phyloP scores from a whole-genome alignment of 148 eudicot species.

The Rhododendron griersonianum region DNA sequence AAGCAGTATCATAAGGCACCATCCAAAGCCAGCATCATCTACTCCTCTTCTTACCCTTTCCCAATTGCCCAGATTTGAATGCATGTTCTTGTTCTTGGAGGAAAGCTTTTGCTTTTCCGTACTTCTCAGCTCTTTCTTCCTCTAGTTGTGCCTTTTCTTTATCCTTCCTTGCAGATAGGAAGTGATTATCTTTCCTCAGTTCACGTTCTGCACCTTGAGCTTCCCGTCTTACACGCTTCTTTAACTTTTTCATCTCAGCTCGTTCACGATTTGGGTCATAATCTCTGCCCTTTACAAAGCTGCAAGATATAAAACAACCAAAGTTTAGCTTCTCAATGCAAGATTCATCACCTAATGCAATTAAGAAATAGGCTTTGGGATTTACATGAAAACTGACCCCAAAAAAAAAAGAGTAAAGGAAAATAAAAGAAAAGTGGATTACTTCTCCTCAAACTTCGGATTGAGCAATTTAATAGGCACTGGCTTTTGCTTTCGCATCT shows the following conservation, averaged over 20 bases:
- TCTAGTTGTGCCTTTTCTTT: constrained; percentile 46
- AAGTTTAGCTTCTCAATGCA: neutral
- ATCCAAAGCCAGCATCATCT: constrained; percentile 21
- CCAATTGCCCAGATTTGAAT: constrained; percentile 88
- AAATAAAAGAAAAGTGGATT: constrained; percentile 16
- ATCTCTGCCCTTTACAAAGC: constrained; percentile 82
- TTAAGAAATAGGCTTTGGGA: neutral
- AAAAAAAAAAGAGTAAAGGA: neutral
- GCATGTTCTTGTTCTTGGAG: constrained; percentile 97
- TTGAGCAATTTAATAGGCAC: constrained; percentile 49
- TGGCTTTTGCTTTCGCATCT: constrained; percentile 74
- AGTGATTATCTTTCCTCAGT: constrained; percentile 72
- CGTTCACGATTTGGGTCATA: constrained; percentile 92
- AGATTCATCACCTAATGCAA: neutral
- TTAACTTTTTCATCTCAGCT: constrained; percentile 57
- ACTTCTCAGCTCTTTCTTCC: constrained; percentile 71
- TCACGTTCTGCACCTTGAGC: constrained; percentile 76
- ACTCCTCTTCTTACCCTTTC: constrained; percentile 62
- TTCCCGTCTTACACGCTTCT: constrained; percentile 45
- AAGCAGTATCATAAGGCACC: neutral
- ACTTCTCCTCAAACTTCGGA: constrained; percentile 88
- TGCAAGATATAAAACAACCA: constrained; percentile 23
- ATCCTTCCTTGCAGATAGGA: constrained; percentile 64
- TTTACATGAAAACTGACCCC: neutral
- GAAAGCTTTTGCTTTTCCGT: constrained; percentile 70